Evolutionary conservation across 495 filamentous ascomycete genomes (phyloP).

Genomic region (Xylaria palmicola): DNA sequence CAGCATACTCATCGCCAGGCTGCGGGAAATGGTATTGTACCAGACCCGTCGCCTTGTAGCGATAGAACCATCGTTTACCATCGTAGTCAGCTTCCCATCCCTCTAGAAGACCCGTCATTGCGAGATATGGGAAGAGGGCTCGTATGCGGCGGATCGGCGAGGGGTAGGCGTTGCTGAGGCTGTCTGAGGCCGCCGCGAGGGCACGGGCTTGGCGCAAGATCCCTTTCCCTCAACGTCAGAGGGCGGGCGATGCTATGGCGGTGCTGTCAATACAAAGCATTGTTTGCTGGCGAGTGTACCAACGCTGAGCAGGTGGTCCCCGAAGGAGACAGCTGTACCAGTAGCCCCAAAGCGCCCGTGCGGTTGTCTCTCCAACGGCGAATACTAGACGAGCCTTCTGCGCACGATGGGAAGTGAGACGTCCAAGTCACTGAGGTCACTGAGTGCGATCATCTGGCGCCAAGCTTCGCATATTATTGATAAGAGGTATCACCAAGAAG

Average conservation of each 20-base stretch:
- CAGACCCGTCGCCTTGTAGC: slow-evolving; percentile 45
- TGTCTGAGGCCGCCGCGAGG: not conserved
- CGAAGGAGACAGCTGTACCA: not conserved
- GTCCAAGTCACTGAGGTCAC: not conserved
- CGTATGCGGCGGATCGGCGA: not conserved
- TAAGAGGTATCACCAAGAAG: not conserved
- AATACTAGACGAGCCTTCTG: not conserved
- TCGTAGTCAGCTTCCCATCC: slow-evolving; percentile 53
- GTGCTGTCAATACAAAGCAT: not conserved
- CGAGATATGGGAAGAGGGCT: not conserved
- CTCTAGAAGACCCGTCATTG: slow-evolving; percentile 41
- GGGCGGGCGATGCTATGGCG: not conserved
- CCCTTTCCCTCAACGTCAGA: not conserved
- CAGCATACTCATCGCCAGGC: slow-evolving; percentile 50
- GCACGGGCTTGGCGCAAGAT: not conserved
- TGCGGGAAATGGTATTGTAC: slow-evolving; percentile 50
- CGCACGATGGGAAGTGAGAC: not conserved
- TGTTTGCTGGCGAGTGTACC: not conserved
- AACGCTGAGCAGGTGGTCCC: not conserved
- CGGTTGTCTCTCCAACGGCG: not conserved
- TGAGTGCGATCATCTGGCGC: not conserved
- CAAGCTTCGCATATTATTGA: not conserved
- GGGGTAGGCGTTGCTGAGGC: not conserved
- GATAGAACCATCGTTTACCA: slow-evolving; percentile 47
- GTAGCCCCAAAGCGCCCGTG: not conserved